Evolutionary conservation across 306 rosid genomes (phyloP).

Genomic region (Crotalaria pallida): DNA sequence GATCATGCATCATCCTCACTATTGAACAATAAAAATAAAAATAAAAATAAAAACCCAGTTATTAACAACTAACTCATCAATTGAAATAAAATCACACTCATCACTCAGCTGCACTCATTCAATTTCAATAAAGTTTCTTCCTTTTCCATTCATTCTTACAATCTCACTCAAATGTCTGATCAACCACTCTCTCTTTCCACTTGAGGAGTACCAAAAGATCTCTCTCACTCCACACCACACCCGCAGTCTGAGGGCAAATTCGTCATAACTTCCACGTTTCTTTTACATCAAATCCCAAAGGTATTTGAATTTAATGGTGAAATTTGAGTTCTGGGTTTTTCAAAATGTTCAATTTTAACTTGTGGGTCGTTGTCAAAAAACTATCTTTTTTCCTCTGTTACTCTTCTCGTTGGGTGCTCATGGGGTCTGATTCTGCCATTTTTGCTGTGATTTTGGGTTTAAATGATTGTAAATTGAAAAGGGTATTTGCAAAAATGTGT

Average conservation of each 20-base stretch:
- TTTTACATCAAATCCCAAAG: slow-evolving; percentile 15
- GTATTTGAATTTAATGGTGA: slow-evolving; percentile 11
- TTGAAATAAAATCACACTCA: not conserved
- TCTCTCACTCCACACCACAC: slow-evolving; percentile 29
- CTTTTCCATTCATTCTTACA: not conserved
- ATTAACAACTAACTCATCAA: not conserved
- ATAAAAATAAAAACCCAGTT: not conserved
- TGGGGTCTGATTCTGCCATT: not conserved
- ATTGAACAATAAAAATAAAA: not conserved
- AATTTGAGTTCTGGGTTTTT: slow-evolving; percentile 13
- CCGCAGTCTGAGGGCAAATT: not conserved
- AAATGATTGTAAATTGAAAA: slow-evolving; percentile 12
- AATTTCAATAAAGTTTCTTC: not conserved
- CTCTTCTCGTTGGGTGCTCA: not conserved
- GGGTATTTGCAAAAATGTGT: slow-evolving; percentile 5
- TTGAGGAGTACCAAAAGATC: slow-evolving; percentile 26
- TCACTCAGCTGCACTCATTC: not conserved
- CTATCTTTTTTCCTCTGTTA: not conserved
- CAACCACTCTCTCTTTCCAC: not conserved
- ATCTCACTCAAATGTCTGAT: slow-evolving; percentile 26
- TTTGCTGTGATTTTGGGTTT: slow-evolving; percentile 2
- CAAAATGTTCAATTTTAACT: slow-evolving; percentile 2
- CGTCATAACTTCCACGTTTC: not conserved
- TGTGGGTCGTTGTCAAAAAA: not conserved
- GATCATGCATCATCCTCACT: not conserved